phyloP scores from a whole-genome alignment of 1,284 basidiomycete species.

The Dichomitus squalens region DNA sequence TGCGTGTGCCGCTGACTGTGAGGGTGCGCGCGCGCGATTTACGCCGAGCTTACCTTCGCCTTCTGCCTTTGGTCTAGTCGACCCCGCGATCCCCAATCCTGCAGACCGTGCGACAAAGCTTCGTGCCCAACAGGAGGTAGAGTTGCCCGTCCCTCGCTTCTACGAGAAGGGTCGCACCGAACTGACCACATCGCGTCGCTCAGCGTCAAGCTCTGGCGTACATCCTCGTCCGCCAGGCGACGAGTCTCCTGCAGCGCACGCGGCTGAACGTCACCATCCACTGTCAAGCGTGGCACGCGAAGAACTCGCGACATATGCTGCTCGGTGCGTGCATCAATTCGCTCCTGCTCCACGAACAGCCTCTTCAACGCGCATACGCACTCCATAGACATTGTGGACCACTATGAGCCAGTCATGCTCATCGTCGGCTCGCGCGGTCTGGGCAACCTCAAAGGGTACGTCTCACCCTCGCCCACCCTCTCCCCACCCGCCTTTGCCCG shows the following conservation, averaged over 20 bases:
- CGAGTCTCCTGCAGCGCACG: slow-evolving; percentile 88
- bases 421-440: slow-evolving; percentile 95
- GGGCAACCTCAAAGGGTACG: slow-evolving; percentile 87
- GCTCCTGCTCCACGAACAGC: not conserved
- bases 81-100: slow-evolving; percentile 70
- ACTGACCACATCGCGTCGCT: not conserved
- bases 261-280: slow-evolving; percentile 83
- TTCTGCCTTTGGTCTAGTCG: slow-evolving; percentile 53
- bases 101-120: slow-evolving; percentile 78
- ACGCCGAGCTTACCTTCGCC: slow-evolving; percentile 6
- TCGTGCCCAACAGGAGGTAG: slow-evolving; percentile 86
- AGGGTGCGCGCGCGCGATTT: not conserved
- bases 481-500: not conserved
- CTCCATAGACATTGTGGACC: slow-evolving; percentile 83
- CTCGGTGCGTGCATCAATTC: slow-evolving; percentile 54
- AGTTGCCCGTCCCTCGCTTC: slow-evolving; percentile 18
- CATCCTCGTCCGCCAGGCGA: slow-evolving; percentile 87
- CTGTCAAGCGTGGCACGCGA: slow-evolving; percentile 96
- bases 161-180: too few species aligned
- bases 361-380: not conserved
- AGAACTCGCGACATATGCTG: slow-evolving; percentile 92
- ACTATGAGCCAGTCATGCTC: slow-evolving; percentile 88
- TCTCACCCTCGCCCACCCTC: not conserved
- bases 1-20: slow-evolving; percentile 38
- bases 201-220: slow-evolving; percentile 89